Base-by-base conservation (phyloP, 2,329 filamentous ascomycete genomes). In the Apiospora sp. region DNA sequence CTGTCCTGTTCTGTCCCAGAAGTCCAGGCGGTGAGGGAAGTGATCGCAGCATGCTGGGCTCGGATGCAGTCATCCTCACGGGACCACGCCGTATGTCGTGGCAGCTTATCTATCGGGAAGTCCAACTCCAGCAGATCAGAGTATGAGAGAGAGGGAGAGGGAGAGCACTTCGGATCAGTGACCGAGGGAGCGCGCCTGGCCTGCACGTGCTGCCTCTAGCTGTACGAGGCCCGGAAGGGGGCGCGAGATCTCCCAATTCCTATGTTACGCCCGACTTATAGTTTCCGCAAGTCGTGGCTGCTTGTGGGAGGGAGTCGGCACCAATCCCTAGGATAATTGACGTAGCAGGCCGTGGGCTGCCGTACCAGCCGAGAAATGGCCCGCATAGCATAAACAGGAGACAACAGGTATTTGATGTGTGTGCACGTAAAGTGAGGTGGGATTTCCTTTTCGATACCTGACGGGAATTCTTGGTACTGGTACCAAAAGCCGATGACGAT, bases 41-140 rank as follows among this genome's bases (percentile, higher is more conserved):
- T 48, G n/a, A 68, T 68, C 10, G 24, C 24, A 46, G 12, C 5
- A 34, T 34, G 67, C 67, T 68, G 67, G 67, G 44, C 67, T 48
- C n/a, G 67, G 34, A 70, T 70, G 68, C 68, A 70, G 68, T 70
- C 68, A 70, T 70, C 68, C 68, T 70, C 68, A 70, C 68, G 68
- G 48, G 68, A 70, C 68, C 68, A 43, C 48, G 68, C 49, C 49
- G 48, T 70, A 49, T 69, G 67, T 69, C 67, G 67, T 69, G 67
- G 67, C 67, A 69, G 67, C 67, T 48, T 49, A 37, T 69, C 67
- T 24, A 48, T 69, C 67, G 44, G 67, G 48, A 69, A 41, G 58
- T 14, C 41, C 19, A n/a, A 24, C 34, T 34, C 12, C n/a, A 41
- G 58, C 58, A 64, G 58, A 64, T 64, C n/a, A 48, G 41, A 41